Percentiles rank a stretch among this genome's conserved stretches.
Evolutionary conservation across 768 basidiomycete species (phyloP).

Genomic region (Termitomyces sp.): DNA sequence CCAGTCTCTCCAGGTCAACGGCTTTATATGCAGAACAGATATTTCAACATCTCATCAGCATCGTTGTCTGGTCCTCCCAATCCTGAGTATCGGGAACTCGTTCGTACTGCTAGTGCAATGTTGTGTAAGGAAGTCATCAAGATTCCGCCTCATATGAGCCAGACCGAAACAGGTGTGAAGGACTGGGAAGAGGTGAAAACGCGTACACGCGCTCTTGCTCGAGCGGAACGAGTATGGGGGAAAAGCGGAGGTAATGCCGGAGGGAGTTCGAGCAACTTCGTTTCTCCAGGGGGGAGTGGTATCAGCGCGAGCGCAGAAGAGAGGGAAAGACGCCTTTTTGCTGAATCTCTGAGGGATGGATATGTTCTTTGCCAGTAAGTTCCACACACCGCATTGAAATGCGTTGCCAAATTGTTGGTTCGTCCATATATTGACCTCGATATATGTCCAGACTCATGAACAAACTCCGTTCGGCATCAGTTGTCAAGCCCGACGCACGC

Average conservation of each 20-base stretch:
- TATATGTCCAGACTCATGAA: conserved; percentile 63
- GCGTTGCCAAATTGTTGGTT: background rate
- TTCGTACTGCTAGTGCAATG: conserved; percentile 62
- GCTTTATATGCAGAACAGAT: conserved; percentile 51
- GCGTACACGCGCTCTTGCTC: conserved; percentile 54
- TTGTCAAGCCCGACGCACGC: conserved; percentile 61
- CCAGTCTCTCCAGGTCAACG: conserved; percentile 47
- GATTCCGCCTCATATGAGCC: conserved; percentile 56
- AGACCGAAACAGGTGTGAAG: conserved; percentile 44
- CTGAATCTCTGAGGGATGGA: conserved; percentile 79
- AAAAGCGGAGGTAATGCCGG: conserved; percentile 47
- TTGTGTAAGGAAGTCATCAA: conserved; percentile 66
- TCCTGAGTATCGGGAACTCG: conserved; percentile 63
- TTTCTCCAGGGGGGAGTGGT: conserved; percentile 29
- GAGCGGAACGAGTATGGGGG: conserved; percentile 78
- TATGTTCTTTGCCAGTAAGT: conserved; percentile 90
- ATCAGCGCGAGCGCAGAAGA: conserved; percentile 63
- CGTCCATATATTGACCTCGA: conserved; percentile 6
- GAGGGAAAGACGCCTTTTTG: conserved; percentile 69
- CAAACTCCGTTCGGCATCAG: conserved; percentile 62
- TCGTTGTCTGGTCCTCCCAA: conserved; percentile 49
- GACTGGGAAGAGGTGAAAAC: conserved; percentile 80
- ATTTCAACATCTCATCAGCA: conserved; percentile 58
- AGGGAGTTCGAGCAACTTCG: conserved; percentile 42
- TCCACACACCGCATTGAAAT: conserved; percentile 14